phyloP scores from a whole-genome alignment of 2,329 filamentous ascomycete genomes.

The Aspergillus chevalieri region DNA sequence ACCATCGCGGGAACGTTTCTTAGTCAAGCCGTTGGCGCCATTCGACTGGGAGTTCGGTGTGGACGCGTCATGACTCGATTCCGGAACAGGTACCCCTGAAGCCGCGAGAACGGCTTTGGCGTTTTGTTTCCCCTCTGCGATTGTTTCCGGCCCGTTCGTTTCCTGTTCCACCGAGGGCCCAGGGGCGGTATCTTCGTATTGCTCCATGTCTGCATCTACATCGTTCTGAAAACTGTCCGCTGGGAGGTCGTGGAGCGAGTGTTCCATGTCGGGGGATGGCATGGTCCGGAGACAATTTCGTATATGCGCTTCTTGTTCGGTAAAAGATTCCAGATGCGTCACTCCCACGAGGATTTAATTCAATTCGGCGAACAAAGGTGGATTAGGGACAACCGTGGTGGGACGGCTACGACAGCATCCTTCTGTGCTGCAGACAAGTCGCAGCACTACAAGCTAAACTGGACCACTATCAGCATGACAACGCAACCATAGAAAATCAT shows the following conservation, averaged over 20 bases:
- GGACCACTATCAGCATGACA: background rate
- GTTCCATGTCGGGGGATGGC: constrained; percentile 30
- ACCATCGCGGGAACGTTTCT: constrained; percentile 57
- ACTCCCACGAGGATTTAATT: constrained; percentile 16
- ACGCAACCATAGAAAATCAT: background rate
- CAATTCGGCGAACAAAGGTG: constrained; percentile 20
- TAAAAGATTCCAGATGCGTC: constrained; percentile 9
- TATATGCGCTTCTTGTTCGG: constrained; percentile 4
- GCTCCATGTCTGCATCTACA: constrained; percentile 7
- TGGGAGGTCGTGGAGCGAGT: constrained; percentile 18
- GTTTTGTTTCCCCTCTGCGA: constrained; percentile 55
- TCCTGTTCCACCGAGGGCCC: constrained; percentile 19
- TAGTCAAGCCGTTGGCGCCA: constrained; percentile 44
- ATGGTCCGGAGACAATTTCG: constrained; percentile 16
- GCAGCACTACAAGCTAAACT: background rate
- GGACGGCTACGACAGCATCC: background rate
- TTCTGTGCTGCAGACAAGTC: background rate
- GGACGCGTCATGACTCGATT: constrained; percentile 24
- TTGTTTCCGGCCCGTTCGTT: constrained; percentile 37
- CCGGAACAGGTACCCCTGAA: constrained; percentile 34
- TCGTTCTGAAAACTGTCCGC: constrained; percentile 17
- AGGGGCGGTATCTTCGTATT: constrained; percentile 15
- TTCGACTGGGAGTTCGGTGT: constrained; percentile 24
- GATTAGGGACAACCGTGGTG: constrained; percentile 5
- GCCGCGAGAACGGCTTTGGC: constrained; percentile 54